A percentile compares a stretch with the other conserved stretches of the same genome.
Conservation (phyloP, 305 asterid genomes). For the Fraxinus albicans region DNA sequence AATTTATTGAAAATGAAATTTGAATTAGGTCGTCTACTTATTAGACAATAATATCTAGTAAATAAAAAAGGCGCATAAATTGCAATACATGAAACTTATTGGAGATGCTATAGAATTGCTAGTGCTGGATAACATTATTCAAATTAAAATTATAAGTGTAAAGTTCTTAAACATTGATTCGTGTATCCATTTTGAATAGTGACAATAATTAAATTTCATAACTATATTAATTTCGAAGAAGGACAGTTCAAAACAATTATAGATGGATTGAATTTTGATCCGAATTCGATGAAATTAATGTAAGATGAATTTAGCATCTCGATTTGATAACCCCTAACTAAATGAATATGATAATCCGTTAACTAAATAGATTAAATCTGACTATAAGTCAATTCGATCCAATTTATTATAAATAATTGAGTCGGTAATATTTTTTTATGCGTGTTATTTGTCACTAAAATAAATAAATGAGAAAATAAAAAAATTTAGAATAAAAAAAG, state of each 20-base stretch:
- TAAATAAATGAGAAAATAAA: too few relatives aligned
- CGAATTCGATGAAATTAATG: background rate
- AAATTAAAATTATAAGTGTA: background rate
- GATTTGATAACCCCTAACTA: background rate
- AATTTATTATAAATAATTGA: background rate
- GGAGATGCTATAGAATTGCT: background rate
- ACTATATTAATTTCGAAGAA: too few relatives aligned
- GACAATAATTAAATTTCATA: too few relatives aligned
- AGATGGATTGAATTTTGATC: background rate
- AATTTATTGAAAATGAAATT: too few relatives aligned
- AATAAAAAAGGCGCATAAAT: background rate
- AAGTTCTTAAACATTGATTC: too few relatives aligned
- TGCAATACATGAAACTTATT: background rate
- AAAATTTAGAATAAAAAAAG: too few relatives aligned
- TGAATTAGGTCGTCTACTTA: background rate
- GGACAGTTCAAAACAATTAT: background rate
- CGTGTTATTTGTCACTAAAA: background rate
- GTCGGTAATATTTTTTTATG: background rate
- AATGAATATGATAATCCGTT: background rate
- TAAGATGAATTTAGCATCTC: background rate
- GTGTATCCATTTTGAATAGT: background rate
- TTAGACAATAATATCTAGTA: background rate
- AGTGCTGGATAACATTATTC: background rate
- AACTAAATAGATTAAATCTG: background rate
- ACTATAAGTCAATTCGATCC: background rate